Evolutionary conservation across 225 moss, liverwort and hornwort genomes (phyloP).

Genomic region (Physcomitrium patens): DNA sequence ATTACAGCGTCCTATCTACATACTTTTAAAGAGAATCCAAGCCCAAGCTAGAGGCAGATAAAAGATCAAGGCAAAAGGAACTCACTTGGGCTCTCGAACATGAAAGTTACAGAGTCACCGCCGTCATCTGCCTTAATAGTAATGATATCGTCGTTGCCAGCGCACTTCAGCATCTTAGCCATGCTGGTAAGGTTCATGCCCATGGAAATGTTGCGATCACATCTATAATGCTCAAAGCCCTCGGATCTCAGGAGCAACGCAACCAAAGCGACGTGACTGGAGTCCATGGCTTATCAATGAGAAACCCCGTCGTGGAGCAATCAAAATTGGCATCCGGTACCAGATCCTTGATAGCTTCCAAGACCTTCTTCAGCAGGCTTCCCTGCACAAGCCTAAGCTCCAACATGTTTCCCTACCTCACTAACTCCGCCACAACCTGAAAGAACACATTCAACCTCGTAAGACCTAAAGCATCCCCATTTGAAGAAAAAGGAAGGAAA

Average conservation of each 20-base stretch:
- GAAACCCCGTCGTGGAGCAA: conserved; percentile 82
- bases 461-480: neutral
- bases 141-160: conserved; percentile 93
- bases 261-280: conserved; percentile 89
- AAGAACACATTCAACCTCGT: neutral
- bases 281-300: conserved; percentile 97
- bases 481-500: too few relatives aligned
- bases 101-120: conserved; percentile 91
- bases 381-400: conserved; percentile 94
- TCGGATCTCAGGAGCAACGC: conserved; percentile 80
- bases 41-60: too few relatives aligned
- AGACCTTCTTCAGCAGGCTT: conserved; percentile 85
- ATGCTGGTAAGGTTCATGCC: conserved; percentile 93
- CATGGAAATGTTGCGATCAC: conserved; percentile 92
- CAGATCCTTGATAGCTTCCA: conserved; percentile 91
- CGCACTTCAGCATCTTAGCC: conserved; percentile 97
- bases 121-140: conserved; percentile 98
- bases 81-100: conserved; percentile 87
- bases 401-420: conserved; percentile 66
- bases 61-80: too few relatives aligned
- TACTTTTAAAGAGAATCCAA: too few relatives aligned
- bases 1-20: too few relatives aligned
- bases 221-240: conserved; percentile 95
- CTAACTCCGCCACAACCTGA: conserved; percentile 2
- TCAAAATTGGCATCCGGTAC: conserved; percentile 90